A percentile compares a stretch with the other conserved stretches of the same genome.
phyloP scores from a whole-genome alignment of 495 filamentous ascomycete genomes.

The Collariella sp. region DNA sequence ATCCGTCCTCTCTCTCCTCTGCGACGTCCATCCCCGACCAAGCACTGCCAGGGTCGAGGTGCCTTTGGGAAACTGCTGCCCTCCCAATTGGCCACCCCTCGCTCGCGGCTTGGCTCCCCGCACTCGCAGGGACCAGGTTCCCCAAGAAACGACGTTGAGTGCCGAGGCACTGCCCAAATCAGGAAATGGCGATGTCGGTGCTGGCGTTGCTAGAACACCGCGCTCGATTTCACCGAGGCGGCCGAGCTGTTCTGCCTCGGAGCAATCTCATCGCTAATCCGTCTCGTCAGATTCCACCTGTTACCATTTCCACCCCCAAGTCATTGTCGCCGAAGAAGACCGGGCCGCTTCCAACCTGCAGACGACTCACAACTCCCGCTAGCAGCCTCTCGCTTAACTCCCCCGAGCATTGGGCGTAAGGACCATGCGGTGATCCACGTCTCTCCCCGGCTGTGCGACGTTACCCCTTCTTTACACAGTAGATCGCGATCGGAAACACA shows the following conservation, averaged over 20 bases:
- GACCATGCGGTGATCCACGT: too few species aligned
- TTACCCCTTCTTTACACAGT: too few species aligned
- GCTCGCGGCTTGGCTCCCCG: constrained; percentile 9
- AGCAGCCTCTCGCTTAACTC: too few species aligned
- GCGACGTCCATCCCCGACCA: not conserved
- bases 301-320: too few species aligned
- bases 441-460: too few species aligned
- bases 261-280: not conserved
- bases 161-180: constrained; percentile 13
- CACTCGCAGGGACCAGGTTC: constrained; percentile 14
- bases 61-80: not conserved
- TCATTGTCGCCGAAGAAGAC: too few species aligned
- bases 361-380: too few species aligned
- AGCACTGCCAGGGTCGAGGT: not conserved
- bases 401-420: too few species aligned
- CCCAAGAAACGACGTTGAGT: constrained; percentile 4
- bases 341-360: too few species aligned
- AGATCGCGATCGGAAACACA: too few species aligned
- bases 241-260: not conserved
- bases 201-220: not conserved
- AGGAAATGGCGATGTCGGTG: not conserved
- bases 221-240: not conserved
- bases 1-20: too few species aligned
- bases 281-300: too few species aligned
- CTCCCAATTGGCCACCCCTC: constrained; percentile 5